A percentile compares a stretch with the other conserved stretches of the same genome.
Evolutionary conservation across 139 green algal species (phyloP).

Genomic region (Coelastrella sp.): DNA sequence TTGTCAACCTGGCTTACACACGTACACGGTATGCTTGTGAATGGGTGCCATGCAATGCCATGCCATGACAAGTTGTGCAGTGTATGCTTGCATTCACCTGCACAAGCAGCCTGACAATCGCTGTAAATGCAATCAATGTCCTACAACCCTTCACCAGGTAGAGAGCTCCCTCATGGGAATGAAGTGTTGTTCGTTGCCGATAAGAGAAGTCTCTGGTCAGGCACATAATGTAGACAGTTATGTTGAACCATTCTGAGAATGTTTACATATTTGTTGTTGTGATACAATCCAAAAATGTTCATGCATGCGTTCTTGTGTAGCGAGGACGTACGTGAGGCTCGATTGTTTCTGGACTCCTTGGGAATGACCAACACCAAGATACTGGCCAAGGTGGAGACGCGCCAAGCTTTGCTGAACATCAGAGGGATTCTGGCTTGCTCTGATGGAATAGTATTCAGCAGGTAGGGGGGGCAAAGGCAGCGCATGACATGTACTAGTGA

Average conservation of each 20-base stretch:
- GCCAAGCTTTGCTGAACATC: constrained; percentile 78
- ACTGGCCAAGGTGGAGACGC: constrained; percentile 87
- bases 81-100: background rate
- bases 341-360: constrained; percentile 78
- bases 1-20: constrained; percentile 84
- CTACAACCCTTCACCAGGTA: no score
- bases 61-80: background rate
- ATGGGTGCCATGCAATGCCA: background rate
- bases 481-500: no score
- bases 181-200: no score
- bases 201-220: no score
- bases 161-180: no score
- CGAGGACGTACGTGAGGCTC: constrained; percentile 81
- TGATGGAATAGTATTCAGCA: constrained; percentile 89
- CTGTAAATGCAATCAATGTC: no score
- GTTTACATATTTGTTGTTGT: no score
- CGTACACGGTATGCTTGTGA: constrained; percentile 47
- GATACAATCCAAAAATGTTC: no score
- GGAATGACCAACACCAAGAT: constrained; percentile 77
- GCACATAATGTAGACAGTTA: no score
- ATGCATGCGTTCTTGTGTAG: no score
- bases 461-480: no score
- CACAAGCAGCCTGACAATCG: background rate
- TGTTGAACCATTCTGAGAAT: no score
- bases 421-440: constrained; percentile 76